Evolutionary conservation across 768 basidiomycete genomes (phyloP).

Genomic region (Amanita muscaria): DNA sequence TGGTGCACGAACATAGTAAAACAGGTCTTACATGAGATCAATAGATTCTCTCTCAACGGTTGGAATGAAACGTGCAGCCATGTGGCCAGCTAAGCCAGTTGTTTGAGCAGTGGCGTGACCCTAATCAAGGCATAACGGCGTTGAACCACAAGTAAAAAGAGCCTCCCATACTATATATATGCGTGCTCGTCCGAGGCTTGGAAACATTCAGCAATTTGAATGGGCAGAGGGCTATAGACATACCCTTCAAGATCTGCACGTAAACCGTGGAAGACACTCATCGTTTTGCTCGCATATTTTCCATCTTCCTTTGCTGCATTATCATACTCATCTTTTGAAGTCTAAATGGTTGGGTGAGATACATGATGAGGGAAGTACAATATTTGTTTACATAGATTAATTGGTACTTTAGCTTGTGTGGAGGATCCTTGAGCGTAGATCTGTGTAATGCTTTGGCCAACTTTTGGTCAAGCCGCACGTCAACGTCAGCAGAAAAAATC

Average conservation of each 20-base stretch:
- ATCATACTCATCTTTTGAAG: conserved; percentile 75
- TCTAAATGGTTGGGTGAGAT: conserved; percentile 34
- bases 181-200: conserved; percentile 55
- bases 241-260: conserved; percentile 82
- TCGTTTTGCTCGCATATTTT: conserved; percentile 47
- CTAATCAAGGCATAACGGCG: conserved; percentile 24
- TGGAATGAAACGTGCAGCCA: conserved; percentile 81
- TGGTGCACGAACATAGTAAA: not conserved
- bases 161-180: conserved; percentile 81
- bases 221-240: not conserved
- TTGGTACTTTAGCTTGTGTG: conserved; percentile 62
- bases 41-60: conserved; percentile 95
- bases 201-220: conserved; percentile 6
- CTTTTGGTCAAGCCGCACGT: conserved; percentile 57
- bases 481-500: conserved; percentile 59
- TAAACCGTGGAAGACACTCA: conserved; percentile 81
- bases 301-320: conserved; percentile 62
- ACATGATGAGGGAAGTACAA: not conserved
- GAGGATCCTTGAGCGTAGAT: conserved; percentile 93
- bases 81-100: conserved; percentile 63
- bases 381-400: conserved; percentile 66
- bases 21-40: conserved; percentile 61
- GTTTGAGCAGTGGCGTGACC: conserved; percentile 91
- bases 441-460: conserved; percentile 67
- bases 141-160: not conserved